phyloP scores from a whole-genome alignment of 108 stramenopile species.

The Mediolabrus comicus region DNA sequence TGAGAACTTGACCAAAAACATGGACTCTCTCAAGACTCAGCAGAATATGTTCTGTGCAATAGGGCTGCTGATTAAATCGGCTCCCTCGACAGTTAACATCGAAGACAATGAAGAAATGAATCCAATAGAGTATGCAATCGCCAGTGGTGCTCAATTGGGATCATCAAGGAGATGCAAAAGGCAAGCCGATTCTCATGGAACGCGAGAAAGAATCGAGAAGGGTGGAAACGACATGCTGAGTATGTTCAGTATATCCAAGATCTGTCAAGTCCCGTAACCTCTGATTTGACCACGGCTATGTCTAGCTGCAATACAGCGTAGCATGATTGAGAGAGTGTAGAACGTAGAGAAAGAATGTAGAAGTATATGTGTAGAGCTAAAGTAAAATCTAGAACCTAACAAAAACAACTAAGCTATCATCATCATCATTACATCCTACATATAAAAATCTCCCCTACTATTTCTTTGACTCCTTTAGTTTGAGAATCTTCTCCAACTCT shows the following conservation, averaged over 20 bases:
- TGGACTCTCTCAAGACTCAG: too few relatives aligned
- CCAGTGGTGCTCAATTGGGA: conserved; percentile 5
- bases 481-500: conserved; percentile 29
- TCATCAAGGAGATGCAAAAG: conserved; percentile 15
- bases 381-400: too few relatives aligned
- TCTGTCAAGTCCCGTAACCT: neutral
- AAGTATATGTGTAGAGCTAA: too few relatives aligned
- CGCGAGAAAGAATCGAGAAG: neutral
- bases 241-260: neutral
- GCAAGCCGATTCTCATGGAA: neutral
- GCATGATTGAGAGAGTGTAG: too few relatives aligned
- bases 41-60: too few relatives aligned
- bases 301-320: too few relatives aligned
- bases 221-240: neutral
- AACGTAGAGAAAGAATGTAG: too few relatives aligned
- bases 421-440: neutral
- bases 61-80: neutral
- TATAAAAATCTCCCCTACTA: neutral
- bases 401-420: neutral
- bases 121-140: conserved; percentile 3
- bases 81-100: neutral
- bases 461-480: conserved; percentile 16
- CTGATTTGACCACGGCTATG: too few relatives aligned
- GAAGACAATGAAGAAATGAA: conserved; percentile 21
- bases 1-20: too few relatives aligned